Base-by-base conservation (phyloP, 2,329 filamentous ascomycete species). In the Cercospora nicotianae region DNA sequence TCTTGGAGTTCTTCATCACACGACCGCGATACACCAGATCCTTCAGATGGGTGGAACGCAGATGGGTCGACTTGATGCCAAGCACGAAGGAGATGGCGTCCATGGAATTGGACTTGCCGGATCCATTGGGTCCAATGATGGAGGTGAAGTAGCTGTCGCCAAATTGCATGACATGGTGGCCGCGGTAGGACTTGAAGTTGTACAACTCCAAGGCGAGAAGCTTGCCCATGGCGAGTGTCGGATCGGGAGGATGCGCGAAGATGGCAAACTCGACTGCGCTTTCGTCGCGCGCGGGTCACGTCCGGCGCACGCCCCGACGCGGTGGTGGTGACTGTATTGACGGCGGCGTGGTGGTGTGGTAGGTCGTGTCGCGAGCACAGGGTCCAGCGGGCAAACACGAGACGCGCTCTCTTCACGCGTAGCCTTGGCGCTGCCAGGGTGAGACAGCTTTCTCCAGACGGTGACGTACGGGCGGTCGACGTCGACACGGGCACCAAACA, bases 131-230 rank as follows among this genome's bases (percentile, higher is more conserved):
- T 5, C 96, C 95, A 77, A 99, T 98, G 77, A 99, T 97, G 51
- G 95, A 99, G 60, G 95, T 99, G 81, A 99, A 99, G 82, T 97
- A 98, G 2, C 94, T 96, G 83, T 99, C 94, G 77, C 94, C 94
- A 76, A 99, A 97, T 63, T 97, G 88, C 55, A 99, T 88, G 69
- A 88, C 90, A 83, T 99, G 95, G 76, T 97, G 94, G 67, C 94
- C 95, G 81, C 97, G 97, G 85, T 99, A 99, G 75, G 95, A 98
- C 84, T 99, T 99, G 89, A 99, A 99, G 84, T 99, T 97, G 83
- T 91, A 96, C 70, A 99, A 86, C 85, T 98, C 94, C 63, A 99
- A 89, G 70, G 93, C 90, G 77, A 97, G 92, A 77, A 99, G 90
- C 82, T 98, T 98, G 73, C 94, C 94, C 95, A 99, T 98, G 53